Evolutionary conservation across 2,329 filamentous ascomycete genomes (phyloP).

Genomic region (Fusarium sulawesiense): DNA sequence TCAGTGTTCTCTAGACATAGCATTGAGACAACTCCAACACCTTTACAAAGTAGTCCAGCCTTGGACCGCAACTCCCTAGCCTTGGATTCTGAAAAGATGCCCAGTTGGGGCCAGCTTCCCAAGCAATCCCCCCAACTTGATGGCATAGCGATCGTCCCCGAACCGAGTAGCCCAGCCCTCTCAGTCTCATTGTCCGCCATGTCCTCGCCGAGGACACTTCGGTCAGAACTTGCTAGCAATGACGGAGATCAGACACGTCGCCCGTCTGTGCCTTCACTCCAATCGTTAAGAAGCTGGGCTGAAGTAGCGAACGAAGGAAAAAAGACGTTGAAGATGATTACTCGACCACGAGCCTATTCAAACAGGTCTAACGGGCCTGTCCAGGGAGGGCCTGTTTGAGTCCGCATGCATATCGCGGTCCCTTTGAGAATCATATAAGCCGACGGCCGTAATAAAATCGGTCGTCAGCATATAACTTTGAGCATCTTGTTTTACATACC

Average conservation of each 20-base stretch:
- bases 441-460: slow-evolving; percentile 3
- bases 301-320: slow-evolving; percentile 52
- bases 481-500: slow-evolving; percentile 20
- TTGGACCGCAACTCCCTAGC: slow-evolving; percentile 31
- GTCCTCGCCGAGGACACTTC: slow-evolving; percentile 48
- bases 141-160: slow-evolving; percentile 27
- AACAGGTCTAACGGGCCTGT: slow-evolving; percentile 32
- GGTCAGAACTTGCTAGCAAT: slow-evolving; percentile 36
- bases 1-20: slow-evolving; percentile 56
- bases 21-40: slow-evolving; percentile 50
- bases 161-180: slow-evolving; percentile 40
- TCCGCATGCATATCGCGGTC: neutral
- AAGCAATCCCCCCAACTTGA: slow-evolving; percentile 7
- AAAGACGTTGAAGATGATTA: slow-evolving; percentile 14
- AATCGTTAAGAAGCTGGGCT: slow-evolving; percentile 55
- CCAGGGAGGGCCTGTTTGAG: slow-evolving; percentile 13
- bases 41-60: slow-evolving; percentile 48
- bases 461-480: neutral
- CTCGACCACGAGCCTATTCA: slow-evolving; percentile 34
- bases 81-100: slow-evolving; percentile 24
- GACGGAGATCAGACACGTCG: slow-evolving; percentile 32
- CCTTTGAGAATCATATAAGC: neutral
- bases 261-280: slow-evolving; percentile 49
- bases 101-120: slow-evolving; percentile 45
- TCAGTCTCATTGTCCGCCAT: slow-evolving; percentile 47